Evolutionary conservation across 208 protist genomes (phyloP).

Genomic region (Acanthamoeba quina): DNA sequence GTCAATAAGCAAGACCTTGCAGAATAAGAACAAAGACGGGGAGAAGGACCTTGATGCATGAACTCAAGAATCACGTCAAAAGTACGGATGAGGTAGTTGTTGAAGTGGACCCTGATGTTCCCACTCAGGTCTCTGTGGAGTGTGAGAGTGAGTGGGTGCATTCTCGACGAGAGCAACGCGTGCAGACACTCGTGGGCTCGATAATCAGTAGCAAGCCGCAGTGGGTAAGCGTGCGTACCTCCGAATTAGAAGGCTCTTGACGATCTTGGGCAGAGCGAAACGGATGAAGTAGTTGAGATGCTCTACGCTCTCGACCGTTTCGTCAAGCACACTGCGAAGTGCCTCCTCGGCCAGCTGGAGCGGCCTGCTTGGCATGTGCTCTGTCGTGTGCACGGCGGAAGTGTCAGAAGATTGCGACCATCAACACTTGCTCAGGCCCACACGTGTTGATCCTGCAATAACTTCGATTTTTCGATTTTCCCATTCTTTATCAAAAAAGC

Average conservation of each 20-base stretch:
- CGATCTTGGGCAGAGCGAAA: slow-evolving; percentile 47
- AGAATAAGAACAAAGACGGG: neutral
- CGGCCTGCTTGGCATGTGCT: slow-evolving; percentile 41
- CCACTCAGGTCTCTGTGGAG: slow-evolving; percentile 16
- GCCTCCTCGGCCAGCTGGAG: slow-evolving; percentile 64
- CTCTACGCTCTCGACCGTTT: slow-evolving; percentile 17
- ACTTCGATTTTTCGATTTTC: neutral
- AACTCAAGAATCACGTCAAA: slow-evolving; percentile 31
- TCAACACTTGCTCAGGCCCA: neutral
- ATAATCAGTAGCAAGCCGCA: neutral
- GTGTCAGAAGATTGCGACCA: neutral
- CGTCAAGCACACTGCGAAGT: neutral
- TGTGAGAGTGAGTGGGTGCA: neutral
- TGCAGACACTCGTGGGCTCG: neutral
- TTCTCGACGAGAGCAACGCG: neutral
- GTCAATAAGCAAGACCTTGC: neutral
- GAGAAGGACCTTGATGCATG: slow-evolving; percentile 18
- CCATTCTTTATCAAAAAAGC: no score
- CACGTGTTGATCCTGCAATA: neutral
- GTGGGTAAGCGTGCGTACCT: neutral
- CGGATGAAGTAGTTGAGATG: slow-evolving; percentile 64
- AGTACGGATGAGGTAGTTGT: slow-evolving; percentile 25
- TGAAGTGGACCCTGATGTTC: neutral
- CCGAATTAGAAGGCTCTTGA: slow-evolving; percentile 45
- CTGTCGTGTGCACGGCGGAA: neutral